Percentiles rank a stretch among this genome's conserved stretches.
phyloP scores from a whole-genome alignment of 805 yeast species.

The Metschnikowia hibisci region DNA sequence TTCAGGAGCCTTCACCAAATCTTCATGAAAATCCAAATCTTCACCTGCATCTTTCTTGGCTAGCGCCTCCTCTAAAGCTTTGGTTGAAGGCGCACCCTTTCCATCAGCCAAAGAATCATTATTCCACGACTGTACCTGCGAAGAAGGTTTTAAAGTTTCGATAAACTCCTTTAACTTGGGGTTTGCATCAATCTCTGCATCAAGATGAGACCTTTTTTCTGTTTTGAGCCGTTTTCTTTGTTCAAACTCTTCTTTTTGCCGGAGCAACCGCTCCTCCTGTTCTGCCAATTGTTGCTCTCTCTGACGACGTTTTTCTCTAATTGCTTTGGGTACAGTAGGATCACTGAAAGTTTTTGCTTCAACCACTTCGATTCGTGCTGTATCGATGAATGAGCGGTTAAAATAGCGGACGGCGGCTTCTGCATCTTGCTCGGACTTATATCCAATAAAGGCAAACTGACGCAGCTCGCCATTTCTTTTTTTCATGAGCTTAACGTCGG shows the following conservation, averaged over 20 bases:
- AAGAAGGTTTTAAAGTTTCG: slow-evolving; percentile 75
- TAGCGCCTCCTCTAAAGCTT: slow-evolving; percentile 43
- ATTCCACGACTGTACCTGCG: slow-evolving; percentile 71
- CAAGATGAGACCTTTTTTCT: slow-evolving; percentile 39
- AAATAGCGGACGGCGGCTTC: slow-evolving; percentile 71
- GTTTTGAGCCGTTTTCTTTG: slow-evolving; percentile 37
- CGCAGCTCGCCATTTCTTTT: slow-evolving; percentile 83
- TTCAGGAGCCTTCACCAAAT: slow-evolving; percentile 39
- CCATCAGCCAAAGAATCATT: slow-evolving; percentile 52
- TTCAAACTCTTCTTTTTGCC: slow-evolving; percentile 36
- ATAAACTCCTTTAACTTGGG: slow-evolving; percentile 75
- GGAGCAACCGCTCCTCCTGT: slow-evolving; percentile 41
- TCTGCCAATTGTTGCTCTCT: slow-evolving; percentile 41
- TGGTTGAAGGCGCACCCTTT: slow-evolving; percentile 43
- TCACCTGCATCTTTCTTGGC: slow-evolving; percentile 20
- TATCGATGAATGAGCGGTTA: slow-evolving; percentile 75
- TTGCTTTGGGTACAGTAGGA: slow-evolving; percentile 69
- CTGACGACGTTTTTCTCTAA: slow-evolving; percentile 34
- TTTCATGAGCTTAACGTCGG: slow-evolving; percentile 84
- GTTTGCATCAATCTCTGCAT: slow-evolving; percentile 58
- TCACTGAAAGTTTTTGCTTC: slow-evolving; percentile 84
- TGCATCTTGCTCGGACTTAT: slow-evolving; percentile 69
- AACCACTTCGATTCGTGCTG: slow-evolving; percentile 73
- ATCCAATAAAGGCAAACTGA: slow-evolving; percentile 92
- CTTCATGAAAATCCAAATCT: slow-evolving; percentile 16